Conservation (phyloP, 2,329 filamentous ascomycete genomes). For the Ophiostoma sp. region DNA sequence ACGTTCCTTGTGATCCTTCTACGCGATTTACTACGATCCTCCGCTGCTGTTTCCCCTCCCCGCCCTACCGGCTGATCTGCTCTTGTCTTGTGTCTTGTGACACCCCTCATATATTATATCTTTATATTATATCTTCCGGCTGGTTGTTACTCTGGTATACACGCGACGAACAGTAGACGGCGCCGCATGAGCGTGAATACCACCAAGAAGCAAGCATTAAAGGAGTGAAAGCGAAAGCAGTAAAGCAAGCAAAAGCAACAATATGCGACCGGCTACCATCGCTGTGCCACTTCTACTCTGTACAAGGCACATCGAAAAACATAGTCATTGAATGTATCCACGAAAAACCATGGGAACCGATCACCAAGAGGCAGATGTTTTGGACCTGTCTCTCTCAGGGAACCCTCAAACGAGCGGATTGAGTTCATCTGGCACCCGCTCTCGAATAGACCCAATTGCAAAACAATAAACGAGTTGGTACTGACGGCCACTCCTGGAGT, state of each 20-base stretch:
- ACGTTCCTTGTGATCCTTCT: no score
- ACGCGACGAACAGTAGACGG: no score
- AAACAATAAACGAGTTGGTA: neutral
- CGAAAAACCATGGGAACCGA: constrained; percentile 30
- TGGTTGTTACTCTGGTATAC: neutral
- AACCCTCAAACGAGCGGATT: constrained; percentile 31
- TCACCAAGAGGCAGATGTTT: constrained; percentile 21
- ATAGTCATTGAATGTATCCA: constrained; percentile 24
- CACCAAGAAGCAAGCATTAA: no score
- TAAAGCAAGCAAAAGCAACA: no score
- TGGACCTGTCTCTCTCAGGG: constrained; percentile 23
- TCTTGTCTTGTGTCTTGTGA: neutral
- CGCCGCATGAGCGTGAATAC: no score
- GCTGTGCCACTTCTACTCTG: neutral
- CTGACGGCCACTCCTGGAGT: neutral
- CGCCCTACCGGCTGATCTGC: neutral
- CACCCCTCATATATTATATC: neutral
- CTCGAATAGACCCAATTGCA: constrained; percentile 7
- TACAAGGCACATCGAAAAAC: neutral
- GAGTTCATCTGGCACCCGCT: constrained; percentile 29
- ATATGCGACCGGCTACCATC: neutral
- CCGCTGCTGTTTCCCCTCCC: no score
- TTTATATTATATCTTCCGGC: no score
- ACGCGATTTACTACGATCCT: no score
- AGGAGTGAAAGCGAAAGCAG: no score